Evolutionary conservation across 768 basidiomycete species (phyloP).

Genomic region (Boletus subparvulus): DNA sequence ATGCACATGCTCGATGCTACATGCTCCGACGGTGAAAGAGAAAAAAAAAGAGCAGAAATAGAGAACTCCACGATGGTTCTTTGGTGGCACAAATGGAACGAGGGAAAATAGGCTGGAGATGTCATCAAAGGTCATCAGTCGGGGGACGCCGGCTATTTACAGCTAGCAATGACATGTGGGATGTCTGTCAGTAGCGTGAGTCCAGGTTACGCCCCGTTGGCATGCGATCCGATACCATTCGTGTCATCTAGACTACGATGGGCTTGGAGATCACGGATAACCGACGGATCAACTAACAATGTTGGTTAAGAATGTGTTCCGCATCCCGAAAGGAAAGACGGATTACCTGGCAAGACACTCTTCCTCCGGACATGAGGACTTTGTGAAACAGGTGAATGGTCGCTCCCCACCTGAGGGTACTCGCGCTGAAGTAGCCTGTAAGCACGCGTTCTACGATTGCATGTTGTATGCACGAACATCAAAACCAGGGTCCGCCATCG

Average conservation of each 20-base stretch:
- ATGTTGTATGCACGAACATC: constrained; percentile 56
- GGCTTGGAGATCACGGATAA: constrained; percentile 83
- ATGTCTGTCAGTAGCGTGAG: constrained; percentile 15
- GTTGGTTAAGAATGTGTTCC: constrained; percentile 15
- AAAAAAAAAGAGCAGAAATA: constrained; percentile 5
- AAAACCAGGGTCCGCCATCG: constrained; percentile 88
- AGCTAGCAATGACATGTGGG: constrained; percentile 19
- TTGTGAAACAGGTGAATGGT: constrained; percentile 55
- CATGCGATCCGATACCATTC: constrained; percentile 29
- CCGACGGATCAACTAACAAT: constrained; percentile 76
- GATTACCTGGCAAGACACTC: constrained; percentile 85
- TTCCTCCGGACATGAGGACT: constrained; percentile 90
- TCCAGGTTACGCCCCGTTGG: constrained; percentile 29
- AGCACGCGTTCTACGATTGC: constrained; percentile 15
- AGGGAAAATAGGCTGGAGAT: constrained; percentile 19
- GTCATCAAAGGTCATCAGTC: constrained; percentile 34
- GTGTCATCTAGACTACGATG: constrained; percentile 78
- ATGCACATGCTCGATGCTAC: constrained; percentile 28
- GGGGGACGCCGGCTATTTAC: constrained; percentile 21
- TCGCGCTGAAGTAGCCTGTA: constrained; percentile 48
- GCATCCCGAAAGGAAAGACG: constrained; percentile 6
- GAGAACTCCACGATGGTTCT: constrained; percentile 18
- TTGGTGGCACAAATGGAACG: constrained; percentile 19
- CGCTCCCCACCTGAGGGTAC: constrained; percentile 63
- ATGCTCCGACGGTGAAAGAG: constrained; percentile 20